Evolutionary conservation across 1,139 yeast genomes (phyloP).

Genomic region (Blastobotrys indianensis): DNA sequence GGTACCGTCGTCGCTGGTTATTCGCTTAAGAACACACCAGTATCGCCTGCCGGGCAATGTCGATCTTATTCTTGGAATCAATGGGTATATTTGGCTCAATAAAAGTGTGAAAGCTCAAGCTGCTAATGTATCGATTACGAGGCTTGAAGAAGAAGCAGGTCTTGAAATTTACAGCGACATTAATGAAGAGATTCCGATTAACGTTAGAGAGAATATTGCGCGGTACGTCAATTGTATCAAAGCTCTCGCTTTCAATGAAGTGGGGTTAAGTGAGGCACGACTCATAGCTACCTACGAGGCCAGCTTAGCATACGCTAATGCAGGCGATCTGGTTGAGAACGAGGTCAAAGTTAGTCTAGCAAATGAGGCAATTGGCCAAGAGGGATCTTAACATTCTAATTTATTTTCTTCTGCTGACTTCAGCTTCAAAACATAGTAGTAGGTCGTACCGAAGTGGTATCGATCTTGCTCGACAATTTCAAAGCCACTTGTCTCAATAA

Average conservation of each 20-base stretch:
- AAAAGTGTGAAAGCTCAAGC: conserved; percentile 49
- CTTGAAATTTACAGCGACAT: conserved; percentile 93
- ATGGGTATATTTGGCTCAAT: conserved; percentile 90
- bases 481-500: conserved; percentile 76
- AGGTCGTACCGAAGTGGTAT: conserved; percentile 87
- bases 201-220: conserved; percentile 66
- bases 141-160: conserved; percentile 89
- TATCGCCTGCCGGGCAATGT: conserved; percentile 87
- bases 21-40: conserved; percentile 81
- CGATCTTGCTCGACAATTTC: conserved; percentile 75
- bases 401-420: conserved; percentile 7
- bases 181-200: conserved; percentile 63
- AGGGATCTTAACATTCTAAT: conserved; percentile 5
- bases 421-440: conserved; percentile 29
- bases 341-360: conserved; percentile 73
- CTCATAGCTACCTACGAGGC: conserved; percentile 83
- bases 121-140: conserved; percentile 58
- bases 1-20: conserved; percentile 76
- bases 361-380: conserved; percentile 54
- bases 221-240: conserved; percentile 79
- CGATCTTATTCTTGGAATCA: conserved; percentile 84
- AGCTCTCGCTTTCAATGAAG: conserved; percentile 73
- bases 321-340: conserved; percentile 67
- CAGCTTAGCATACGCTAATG: conserved; percentile 67
- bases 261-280: conserved; percentile 80